Percentiles rank a stretch among this genome's conserved stretches.
Evolutionary conservation across 768 basidiomycete genomes (phyloP).

Genomic region (Mycena galericulata): DNA sequence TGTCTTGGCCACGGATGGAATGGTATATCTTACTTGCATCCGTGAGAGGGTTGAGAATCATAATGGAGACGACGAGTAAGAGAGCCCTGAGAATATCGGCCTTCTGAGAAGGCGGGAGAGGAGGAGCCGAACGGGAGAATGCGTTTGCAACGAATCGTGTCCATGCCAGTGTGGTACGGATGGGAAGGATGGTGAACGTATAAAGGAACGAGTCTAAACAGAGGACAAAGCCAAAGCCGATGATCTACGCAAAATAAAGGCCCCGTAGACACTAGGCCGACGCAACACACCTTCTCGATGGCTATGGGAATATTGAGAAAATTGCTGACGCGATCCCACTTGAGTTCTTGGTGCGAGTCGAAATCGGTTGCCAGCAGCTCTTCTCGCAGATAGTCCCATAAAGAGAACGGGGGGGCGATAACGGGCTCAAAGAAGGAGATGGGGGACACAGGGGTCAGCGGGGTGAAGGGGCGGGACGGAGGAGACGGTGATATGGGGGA

Average conservation of each 20-base stretch:
- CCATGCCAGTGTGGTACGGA: conserved; percentile 80
- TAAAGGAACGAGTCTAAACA: conserved; percentile 98
- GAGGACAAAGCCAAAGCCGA: conserved; percentile 91
- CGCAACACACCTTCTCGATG: conserved; percentile 84
- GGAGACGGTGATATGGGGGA: conserved; percentile 73
- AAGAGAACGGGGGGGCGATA: conserved; percentile 70
- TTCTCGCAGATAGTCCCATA: conserved; percentile 94
- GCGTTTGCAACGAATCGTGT: conserved; percentile 65
- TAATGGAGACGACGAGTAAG: conserved; percentile 78
- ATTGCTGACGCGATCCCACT: conserved; percentile 97
- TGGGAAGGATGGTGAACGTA: conserved; percentile 97
- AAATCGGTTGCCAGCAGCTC: conserved; percentile 94
- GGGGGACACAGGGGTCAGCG: conserved; percentile 48
- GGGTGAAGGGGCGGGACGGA: conserved; percentile 47
- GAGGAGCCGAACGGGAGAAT: conserved; percentile 60
- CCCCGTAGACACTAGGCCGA: not conserved
- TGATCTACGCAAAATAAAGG: conserved; percentile 66
- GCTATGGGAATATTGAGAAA: conserved; percentile 93
- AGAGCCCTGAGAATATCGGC: conserved; percentile 90
- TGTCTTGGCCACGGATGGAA: conserved; percentile 96
- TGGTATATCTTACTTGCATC: conserved; percentile 99
- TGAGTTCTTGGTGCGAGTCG: conserved; percentile 92
- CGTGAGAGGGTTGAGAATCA: conserved; percentile 83
- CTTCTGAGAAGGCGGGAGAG: conserved; percentile 89
- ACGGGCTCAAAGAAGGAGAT: conserved; percentile 35